Percentiles rank a stretch among this genome's conserved stretches.
phyloP scores from a whole-genome alignment of 805 yeast species.

The Priceomyces haplophilus region DNA sequence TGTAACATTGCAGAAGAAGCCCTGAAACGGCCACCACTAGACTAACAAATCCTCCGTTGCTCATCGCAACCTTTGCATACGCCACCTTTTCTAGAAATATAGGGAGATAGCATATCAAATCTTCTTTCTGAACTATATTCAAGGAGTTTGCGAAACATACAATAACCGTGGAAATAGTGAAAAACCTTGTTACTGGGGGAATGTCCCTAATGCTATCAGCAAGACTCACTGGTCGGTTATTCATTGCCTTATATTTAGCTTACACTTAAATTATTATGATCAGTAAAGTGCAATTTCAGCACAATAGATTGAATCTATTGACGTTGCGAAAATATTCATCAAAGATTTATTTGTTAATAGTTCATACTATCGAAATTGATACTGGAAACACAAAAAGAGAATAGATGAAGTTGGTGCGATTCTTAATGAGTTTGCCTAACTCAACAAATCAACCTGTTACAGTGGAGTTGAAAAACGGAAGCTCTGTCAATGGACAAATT shows the following conservation, averaged over 20 bases:
- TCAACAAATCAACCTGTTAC: slow-evolving; percentile 78
- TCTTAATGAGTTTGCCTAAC: slow-evolving; percentile 70
- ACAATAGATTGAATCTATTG: not conserved
- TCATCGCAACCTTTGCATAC: slow-evolving; percentile 2
- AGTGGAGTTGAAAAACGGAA: slow-evolving; percentile 89
- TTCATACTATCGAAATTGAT: no score
- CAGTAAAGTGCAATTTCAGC: not conserved
- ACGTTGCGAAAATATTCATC: not conserved
- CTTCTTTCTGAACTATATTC: slow-evolving; percentile 13
- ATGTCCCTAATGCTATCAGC: slow-evolving; percentile 31
- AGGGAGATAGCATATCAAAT: slow-evolving; percentile 13
- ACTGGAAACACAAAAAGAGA: no score
- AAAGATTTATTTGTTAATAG: not conserved
- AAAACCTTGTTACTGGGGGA: slow-evolving; percentile 61
- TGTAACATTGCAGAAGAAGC: slow-evolving; percentile 39
- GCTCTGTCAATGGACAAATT: slow-evolving; percentile 78
- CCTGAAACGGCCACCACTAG: slow-evolving; percentile 7
- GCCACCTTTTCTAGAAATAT: slow-evolving; percentile 10
- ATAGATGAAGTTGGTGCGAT: slow-evolving; percentile 72
- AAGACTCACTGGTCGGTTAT: slow-evolving; percentile 9
- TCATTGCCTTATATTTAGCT: not conserved
- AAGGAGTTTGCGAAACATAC: slow-evolving; percentile 36
- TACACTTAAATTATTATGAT: no score
- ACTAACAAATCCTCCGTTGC: slow-evolving; percentile 2
- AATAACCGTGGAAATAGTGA: slow-evolving; percentile 48